phyloP scores from a whole-genome alignment of 2,329 filamentous ascomycete genomes.

The Knufia petricola region DNA sequence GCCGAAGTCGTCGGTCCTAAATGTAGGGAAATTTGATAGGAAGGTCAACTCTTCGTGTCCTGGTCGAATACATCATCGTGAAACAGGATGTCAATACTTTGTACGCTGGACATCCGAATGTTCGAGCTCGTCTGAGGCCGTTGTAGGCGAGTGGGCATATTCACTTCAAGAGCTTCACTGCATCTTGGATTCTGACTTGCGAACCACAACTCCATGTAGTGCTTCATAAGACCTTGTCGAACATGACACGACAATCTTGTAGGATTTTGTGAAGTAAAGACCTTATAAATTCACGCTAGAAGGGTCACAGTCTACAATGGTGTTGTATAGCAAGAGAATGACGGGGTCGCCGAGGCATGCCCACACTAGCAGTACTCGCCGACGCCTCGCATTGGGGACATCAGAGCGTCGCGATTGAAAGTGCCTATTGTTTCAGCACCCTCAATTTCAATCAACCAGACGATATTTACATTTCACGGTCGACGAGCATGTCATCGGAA shows the following conservation, averaged over 20 bases:
- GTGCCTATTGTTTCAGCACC: constrained; percentile 2
- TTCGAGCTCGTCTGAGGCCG: constrained; percentile 1
- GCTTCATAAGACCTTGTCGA: too few species aligned
- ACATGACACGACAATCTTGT: too few species aligned
- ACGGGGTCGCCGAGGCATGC: too few species aligned
- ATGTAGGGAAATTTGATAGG: constrained; percentile 2
- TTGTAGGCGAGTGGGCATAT: constrained; percentile 1
- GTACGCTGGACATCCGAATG: not conserved
- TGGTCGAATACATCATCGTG: not conserved
- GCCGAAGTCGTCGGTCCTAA: too few species aligned
- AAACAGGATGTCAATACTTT: constrained; percentile 1
- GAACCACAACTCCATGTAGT: constrained; percentile 3
- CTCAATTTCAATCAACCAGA: constrained; percentile 2
- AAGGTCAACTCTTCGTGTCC: constrained; percentile 1
- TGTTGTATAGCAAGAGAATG: too few species aligned
- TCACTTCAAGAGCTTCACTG: constrained; percentile 1
- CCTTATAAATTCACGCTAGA: too few species aligned
- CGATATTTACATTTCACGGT: constrained; percentile 1
- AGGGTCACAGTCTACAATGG: too few species aligned
- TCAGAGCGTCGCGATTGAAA: constrained; percentile 2
- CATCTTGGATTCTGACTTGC: not conserved
- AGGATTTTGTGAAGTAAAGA: too few species aligned
- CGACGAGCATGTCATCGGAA: not conserved
- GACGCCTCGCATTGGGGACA: not conserved
- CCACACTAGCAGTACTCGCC: too few species aligned